Evolutionary conservation across 2,329 filamentous ascomycete genomes (phyloP), one percentile per base, ranked within the genome.

Genomic region (Grosmannia huntii): DNA sequence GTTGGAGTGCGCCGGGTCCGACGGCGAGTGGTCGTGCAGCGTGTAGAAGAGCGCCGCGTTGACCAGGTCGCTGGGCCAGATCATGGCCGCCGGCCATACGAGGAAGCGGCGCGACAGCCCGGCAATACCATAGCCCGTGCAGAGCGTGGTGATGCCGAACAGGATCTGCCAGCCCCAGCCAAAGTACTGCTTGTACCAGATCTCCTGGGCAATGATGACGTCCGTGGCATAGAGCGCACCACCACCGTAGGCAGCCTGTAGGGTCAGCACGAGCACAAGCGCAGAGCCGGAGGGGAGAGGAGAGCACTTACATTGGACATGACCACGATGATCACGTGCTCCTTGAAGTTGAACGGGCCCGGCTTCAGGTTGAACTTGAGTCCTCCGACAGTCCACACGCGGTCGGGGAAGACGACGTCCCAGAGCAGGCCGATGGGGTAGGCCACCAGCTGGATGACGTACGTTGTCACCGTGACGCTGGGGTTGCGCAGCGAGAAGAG

Each of bases 81-180:
- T 79, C 81, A 85, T 85, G 56, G 80, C 76, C 2, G 82, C 80
- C 1, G 81, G 83, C 69, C 73, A 79, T 28, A 82, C 76, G 31
- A 86, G 74, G 69, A 82, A 85, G 41, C 80, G 75, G 25, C 81
- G 73, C 31, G 76, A 73, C 59, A 85, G 66, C 3, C 83, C 83
- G 9, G 83, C 83, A 33, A 86, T 71, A 2, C 83, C 82, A 62
- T 84, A 84, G 6, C 84, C 84, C 60, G 83, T 81, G 64, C 82
- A 75, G 59, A 85, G 79, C 1, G 80, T 84, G 3, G 80, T 82
- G 60, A 85, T 75, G 57, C 76, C 78, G 60, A 84, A 73, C 5
- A 85, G 70, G 5, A 84, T 69, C 67, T 85, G 78, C 68, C 82
- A 84, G 2, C 75, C 76, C 71, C 79, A 82, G 56, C 78, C 76